Percentiles rank a stretch among this genome's conserved stretches.
phyloP scores from a whole-genome alignment of 2,329 filamentous ascomycete genomes.

The Grosmannia huntii region DNA sequence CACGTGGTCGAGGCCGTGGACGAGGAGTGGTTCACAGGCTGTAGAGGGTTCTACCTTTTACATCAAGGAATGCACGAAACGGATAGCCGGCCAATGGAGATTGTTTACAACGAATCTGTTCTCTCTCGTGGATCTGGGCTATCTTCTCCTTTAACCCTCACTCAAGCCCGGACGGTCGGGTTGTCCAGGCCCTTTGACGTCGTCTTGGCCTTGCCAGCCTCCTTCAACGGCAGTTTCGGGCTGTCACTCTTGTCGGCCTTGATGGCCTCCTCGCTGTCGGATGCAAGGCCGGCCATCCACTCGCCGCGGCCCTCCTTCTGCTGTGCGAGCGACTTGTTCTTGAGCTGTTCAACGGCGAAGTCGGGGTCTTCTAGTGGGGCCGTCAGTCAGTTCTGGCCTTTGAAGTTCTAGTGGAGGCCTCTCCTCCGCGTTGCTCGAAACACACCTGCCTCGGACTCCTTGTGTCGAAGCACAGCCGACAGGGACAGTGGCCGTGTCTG shows the following conservation, averaged over 20 bases:
- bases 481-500: constrained; percentile 3
- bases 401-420: background rate
- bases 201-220: background rate
- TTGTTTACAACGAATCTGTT: background rate
- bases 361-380: constrained; percentile 14
- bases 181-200: background rate
- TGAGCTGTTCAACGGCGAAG: constrained; percentile 41
- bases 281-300: constrained; percentile 69
- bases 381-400: background rate
- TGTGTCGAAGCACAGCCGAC: constrained; percentile 3
- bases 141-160: background rate
- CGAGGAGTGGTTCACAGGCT: background rate
- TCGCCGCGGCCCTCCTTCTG: constrained; percentile 56
- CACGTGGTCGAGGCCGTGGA: constrained; percentile 4
- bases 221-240: no score
- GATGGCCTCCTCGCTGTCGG: constrained; percentile 66
- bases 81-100: background rate
- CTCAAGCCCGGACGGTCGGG: background rate
- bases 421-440: background rate
- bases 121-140: background rate
- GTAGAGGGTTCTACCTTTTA: background rate
- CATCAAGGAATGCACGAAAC: background rate
- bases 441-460: constrained; percentile 7
- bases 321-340: constrained; percentile 50
- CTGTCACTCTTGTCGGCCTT: constrained; percentile 46